Base-by-base conservation (phyloP, 192 early-diverging fungal genomes). In the Coemansia sp. region DNA sequence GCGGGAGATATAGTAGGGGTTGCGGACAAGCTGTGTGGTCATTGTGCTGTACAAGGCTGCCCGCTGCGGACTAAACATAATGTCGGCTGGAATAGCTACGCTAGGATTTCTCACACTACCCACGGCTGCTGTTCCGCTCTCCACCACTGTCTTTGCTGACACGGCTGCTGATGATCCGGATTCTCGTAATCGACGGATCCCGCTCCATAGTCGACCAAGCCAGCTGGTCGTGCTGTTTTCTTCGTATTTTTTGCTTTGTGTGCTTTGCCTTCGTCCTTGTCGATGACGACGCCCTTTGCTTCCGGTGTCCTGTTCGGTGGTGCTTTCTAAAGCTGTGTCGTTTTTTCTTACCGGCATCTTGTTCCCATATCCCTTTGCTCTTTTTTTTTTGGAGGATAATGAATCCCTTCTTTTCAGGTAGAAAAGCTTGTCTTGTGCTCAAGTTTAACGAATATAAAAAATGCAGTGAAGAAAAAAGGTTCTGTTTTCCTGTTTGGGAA, bases 1-100 rank as follows among this genome's bases (percentile, higher is more conserved):
- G 15, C 72, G 61, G 3, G 63, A 63, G 13, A 74, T 26, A 26
- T 74, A 74, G n/a, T 56, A 68, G 48, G 72, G 65, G 48, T 68
- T 61, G 41, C 50, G 60, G 30, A 74, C 53, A 45, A 68, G 44
- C 51, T 68, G 36, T 12, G 57, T 43, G 18, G 61, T 26, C 72
- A 74, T 74, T 9, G 15, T 45, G 53, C 53, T 55, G 28, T 74
- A 74, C 48, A 74, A 33, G 13, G 59, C 28, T 0, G 61, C 61
- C 5, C 72, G 65, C n/a, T 46, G 30, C 0, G 61, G 46, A 23
- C 61, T 68, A 30, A 74, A 74, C 71, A 74, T 67, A 18, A 74
- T 62, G 36, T 74, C 64, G 16, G 71, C 71, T 18, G 71, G 71
- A 31, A 74, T 74, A 14, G 47, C 61, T 5, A 63, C 50, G 11